Base-by-base conservation (phyloP, 1,284 basidiomycete species). In the Sphagnurus paluster region DNA sequence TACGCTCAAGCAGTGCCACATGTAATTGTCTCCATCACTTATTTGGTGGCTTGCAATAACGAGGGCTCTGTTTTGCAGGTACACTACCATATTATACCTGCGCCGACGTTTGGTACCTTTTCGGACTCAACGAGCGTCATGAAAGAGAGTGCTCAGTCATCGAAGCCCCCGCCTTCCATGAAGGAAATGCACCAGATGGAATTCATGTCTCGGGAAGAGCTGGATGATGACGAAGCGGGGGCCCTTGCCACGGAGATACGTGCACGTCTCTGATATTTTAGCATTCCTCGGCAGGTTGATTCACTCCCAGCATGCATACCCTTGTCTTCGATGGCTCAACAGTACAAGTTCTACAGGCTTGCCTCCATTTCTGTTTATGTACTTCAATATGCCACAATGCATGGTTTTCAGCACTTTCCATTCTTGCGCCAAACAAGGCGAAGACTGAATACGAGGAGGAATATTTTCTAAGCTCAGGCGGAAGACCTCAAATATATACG, bases 1-100 rank as follows among this genome's bases (percentile, higher is more conserved):
- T 89, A 91, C 57, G 87, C 84, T 0, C 87, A 90, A 58, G 83
- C 84, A 5, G 85, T 90, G 2, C 81, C 80, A n/a, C 87, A 90
- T 68, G 85, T 87, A 52, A 67, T 20, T 42, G 7, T 38, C 30
- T 9, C 30, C 28, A 21, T 44, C 30, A 19, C 32, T 16, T 29
- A 38, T n/a, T 8, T 21, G 37, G 11, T 21, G 10, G 25, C 24
- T 20, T 25, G 39, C 42, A 35, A 45, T 25, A 14, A 29, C 35
- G 23, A 28, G 41, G 20, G 16, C 7, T 2, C 17, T 33, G 20
- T 33, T 25, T n/a, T 19, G 30, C 28, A 87, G 86, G 86, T 90
- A 7, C 87, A 90, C 60, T 88, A 84, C 57, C 87, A 90, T 61
- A 76, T 90, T 48, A 84, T 90, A 30, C 87, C 87, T 0, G 87